phyloP scores from a whole-genome alignment of 345 rosid genomes.

The Linum tenue region DNA sequence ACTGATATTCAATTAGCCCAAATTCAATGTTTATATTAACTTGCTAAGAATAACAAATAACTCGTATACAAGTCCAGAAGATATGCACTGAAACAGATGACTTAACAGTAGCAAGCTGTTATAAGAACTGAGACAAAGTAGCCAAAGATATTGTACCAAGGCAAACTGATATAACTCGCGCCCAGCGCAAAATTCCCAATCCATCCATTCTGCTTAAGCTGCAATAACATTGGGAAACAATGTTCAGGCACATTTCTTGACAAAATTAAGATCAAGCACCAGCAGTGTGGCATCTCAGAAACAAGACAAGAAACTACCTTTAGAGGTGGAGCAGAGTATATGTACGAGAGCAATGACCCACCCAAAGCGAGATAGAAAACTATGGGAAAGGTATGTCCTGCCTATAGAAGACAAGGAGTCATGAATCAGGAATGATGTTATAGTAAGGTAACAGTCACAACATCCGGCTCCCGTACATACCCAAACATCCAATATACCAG shows the following conservation, averaged over 20 bases:
- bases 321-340: slow-evolving; percentile 97
- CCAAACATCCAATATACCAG: slow-evolving; percentile 81
- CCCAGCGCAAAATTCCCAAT: slow-evolving; percentile 93
- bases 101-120: no score
- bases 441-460: slow-evolving; percentile 6
- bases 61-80: no score
- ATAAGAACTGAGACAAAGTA: neutral
- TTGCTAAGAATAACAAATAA: no score
- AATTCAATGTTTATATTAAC: no score
- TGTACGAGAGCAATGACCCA: slow-evolving; percentile 88
- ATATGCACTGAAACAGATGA: no score
- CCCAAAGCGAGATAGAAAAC: slow-evolving; percentile 87
- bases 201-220: slow-evolving; percentile 99
- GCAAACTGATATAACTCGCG: slow-evolving; percentile 93
- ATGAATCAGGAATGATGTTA: slow-evolving; percentile 5
- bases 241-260: slow-evolving; percentile 11
- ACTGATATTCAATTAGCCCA: no score
- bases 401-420: slow-evolving; percentile 42
- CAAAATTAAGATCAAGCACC: slow-evolving; percentile 5
- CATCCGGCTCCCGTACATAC: slow-evolving; percentile 35
- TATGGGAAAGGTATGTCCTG: slow-evolving; percentile 73
- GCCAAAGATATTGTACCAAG: slow-evolving; percentile 46
- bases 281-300: slow-evolving; percentile 7
- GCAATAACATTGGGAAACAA: slow-evolving; percentile 20
- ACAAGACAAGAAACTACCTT: slow-evolving; percentile 45